phyloP scores from a whole-genome alignment of 164 flowering plant genomes.

The Aristolochia fimbriata region DNA sequence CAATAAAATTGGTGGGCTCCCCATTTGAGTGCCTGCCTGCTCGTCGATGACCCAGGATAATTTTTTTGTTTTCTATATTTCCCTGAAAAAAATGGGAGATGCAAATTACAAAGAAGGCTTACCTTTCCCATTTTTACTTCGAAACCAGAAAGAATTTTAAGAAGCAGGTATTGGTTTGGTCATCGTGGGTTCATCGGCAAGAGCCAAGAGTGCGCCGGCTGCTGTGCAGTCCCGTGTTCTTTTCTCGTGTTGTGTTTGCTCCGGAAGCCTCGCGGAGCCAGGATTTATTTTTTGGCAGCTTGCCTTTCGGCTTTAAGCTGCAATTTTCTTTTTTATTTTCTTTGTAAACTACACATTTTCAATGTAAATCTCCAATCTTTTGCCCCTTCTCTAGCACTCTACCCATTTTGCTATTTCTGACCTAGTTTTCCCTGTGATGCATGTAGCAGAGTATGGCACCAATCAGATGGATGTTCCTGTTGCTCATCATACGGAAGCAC shows the following conservation, averaged over 20 bases:
- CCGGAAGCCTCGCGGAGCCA: background rate
- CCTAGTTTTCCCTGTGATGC: too few relatives aligned
- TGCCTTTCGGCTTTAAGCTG: background rate
- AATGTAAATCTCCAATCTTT: slow-evolving; percentile 1
- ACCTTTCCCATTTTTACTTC: background rate
- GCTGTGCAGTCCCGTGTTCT: background rate
- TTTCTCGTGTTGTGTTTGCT: background rate
- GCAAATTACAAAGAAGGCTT: background rate
- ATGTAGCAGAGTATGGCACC: too few relatives aligned
- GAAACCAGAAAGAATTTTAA: background rate
- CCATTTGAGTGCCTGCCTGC: slow-evolving; percentile 26
- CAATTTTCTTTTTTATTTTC: background rate
- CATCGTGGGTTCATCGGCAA: background rate
- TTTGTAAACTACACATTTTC: background rate
- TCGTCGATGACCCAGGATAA: background rate
- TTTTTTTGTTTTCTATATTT: background rate
- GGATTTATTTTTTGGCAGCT: too few relatives aligned
- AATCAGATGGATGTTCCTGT: too few relatives aligned
- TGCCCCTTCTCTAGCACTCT: background rate
- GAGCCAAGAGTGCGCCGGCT: background rate
- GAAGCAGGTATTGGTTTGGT: too few relatives aligned
- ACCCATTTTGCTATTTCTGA: too few relatives aligned
- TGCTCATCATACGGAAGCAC: too few relatives aligned
- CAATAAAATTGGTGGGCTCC: slow-evolving; percentile 29
- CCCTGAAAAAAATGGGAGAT: background rate